Conservation (phyloP, 2,329 filamentous ascomycete species). For the Penicillium sp. region DNA sequence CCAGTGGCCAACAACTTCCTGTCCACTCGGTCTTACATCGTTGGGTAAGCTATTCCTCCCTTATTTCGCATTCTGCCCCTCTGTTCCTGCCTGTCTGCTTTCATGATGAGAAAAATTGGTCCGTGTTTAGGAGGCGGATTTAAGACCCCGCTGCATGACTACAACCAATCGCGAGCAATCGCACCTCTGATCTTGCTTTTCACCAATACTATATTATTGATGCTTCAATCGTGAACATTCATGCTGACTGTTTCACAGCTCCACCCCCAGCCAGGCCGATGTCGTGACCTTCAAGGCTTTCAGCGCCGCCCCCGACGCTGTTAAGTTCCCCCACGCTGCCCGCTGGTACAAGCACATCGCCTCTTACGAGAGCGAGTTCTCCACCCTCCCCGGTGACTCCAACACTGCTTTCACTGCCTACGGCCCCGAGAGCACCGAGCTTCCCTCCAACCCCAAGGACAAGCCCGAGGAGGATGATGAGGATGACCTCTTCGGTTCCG, state of each 20-base stretch:
- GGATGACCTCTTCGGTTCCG: constrained; percentile 89
- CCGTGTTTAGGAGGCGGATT: constrained; percentile 94
- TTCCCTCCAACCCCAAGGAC: constrained; percentile 83
- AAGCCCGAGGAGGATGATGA: constrained; percentile 79
- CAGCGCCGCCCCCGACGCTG: constrained; percentile 70
- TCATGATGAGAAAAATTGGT: constrained; percentile 87
- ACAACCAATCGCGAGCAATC: constrained; percentile 71
- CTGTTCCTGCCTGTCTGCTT: constrained; percentile 27
- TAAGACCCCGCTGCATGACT: constrained; percentile 87
- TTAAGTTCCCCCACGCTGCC: constrained; percentile 90
- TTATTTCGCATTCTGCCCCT: constrained; percentile 22
- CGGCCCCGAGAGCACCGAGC: constrained; percentile 77
- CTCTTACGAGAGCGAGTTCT: constrained; percentile 90
- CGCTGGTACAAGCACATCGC: constrained; percentile 99
- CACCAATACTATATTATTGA: constrained; percentile 3
- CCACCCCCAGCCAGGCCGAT: constrained; percentile 86
- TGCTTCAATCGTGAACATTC: not conserved
- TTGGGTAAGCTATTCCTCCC: constrained; percentile 64
- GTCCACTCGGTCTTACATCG: constrained; percentile 73
- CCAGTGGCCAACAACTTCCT: constrained; percentile 49
- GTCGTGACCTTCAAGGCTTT: constrained; percentile 93
- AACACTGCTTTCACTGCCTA: constrained; percentile 87
- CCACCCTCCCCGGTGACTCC: constrained; percentile 85
- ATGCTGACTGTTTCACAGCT: constrained; percentile 45
- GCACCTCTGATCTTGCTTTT: constrained; percentile 67